phyloP scores from a whole-genome alignment of 2,329 filamentous ascomycete genomes.

The Biscogniauxia marginata region DNA sequence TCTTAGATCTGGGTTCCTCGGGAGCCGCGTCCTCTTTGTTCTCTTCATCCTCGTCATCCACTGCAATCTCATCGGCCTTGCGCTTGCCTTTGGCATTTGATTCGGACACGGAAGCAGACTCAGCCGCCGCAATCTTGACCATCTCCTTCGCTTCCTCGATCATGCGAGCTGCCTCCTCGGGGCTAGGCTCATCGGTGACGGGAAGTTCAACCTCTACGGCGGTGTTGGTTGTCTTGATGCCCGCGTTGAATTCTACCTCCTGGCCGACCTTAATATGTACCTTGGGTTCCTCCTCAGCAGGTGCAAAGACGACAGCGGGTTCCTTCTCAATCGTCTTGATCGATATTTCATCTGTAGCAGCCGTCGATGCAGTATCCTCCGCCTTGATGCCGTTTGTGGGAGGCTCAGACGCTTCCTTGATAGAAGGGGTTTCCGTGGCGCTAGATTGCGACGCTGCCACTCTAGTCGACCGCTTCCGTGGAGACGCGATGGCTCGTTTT shows the following conservation, averaged over 20 bases:
- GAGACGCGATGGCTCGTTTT: constrained; percentile 50
- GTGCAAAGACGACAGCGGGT: constrained; percentile 46
- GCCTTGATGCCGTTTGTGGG: constrained; percentile 40
- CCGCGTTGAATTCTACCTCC: constrained; percentile 46
- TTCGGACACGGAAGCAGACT: constrained; percentile 40
- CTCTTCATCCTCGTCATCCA: constrained; percentile 61
- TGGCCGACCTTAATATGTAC: constrained; percentile 71
- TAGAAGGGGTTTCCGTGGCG: constrained; percentile 34
- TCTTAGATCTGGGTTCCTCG: constrained; percentile 64
- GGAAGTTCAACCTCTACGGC: constrained; percentile 77
- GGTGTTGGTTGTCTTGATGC: constrained; percentile 67
- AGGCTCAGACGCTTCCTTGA: constrained; percentile 30
- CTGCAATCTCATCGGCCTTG: constrained; percentile 69
- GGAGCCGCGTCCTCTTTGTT: constrained; percentile 43
- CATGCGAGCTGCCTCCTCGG: constrained; percentile 79
- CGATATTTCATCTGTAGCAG: constrained; percentile 36
- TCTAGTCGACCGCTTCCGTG: constrained; percentile 53
- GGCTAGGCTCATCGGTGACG: constrained; percentile 64
- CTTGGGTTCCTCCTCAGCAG: constrained; percentile 55
- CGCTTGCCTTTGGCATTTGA: constrained; percentile 62
- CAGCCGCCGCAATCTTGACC: constrained; percentile 70
- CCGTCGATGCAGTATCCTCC: constrained; percentile 47
- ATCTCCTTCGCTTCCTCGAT: constrained; percentile 84
- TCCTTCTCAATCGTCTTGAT: constrained; percentile 53
- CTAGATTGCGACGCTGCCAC: constrained; percentile 40